A percentile compares a stretch with the other conserved stretches of the same genome.
phyloP scores from a whole-genome alignment of 495 filamentous ascomycete species.

The Choiromyces venosus region DNA sequence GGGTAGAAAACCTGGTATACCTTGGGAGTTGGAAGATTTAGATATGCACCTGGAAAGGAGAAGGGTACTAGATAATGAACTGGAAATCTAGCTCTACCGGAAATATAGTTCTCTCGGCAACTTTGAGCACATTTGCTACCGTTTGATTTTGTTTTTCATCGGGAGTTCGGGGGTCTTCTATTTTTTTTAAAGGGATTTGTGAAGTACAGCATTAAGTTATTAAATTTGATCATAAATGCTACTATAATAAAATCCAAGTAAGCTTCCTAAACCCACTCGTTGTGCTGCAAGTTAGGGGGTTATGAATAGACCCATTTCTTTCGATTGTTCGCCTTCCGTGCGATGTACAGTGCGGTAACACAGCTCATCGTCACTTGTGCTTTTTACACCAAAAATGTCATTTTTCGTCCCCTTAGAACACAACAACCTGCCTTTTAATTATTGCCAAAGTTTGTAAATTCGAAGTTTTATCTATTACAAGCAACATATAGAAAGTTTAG shows the following conservation, averaged over 20 bases:
- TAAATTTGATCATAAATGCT: background rate
- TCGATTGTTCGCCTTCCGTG: too few species aligned
- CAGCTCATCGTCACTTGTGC: too few species aligned
- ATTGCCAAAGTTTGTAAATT: too few species aligned
- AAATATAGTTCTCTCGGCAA: background rate
- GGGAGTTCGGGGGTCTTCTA: background rate
- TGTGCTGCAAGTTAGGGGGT: too few species aligned
- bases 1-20: constrained; percentile 44
- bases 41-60: constrained; percentile 48
- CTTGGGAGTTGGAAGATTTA: constrained; percentile 43
- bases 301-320: too few species aligned
- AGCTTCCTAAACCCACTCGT: background rate
- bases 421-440: too few species aligned
- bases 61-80: constrained; percentile 38
- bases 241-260: background rate
- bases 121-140: background rate
- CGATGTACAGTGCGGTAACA: too few species aligned
- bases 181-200: background rate
- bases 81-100: constrained; percentile 2
- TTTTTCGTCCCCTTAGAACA: too few species aligned
- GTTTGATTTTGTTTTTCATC: background rate
- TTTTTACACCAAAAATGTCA: too few species aligned
- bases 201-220: background rate
- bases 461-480: too few species aligned
- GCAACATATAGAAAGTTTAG: too few species aligned